Percentiles rank a stretch among this genome's conserved stretches.
Evolutionary conservation across 2,329 filamentous ascomycete species (phyloP).

Genomic region (Cladosporium austrohemisphaericum): DNA sequence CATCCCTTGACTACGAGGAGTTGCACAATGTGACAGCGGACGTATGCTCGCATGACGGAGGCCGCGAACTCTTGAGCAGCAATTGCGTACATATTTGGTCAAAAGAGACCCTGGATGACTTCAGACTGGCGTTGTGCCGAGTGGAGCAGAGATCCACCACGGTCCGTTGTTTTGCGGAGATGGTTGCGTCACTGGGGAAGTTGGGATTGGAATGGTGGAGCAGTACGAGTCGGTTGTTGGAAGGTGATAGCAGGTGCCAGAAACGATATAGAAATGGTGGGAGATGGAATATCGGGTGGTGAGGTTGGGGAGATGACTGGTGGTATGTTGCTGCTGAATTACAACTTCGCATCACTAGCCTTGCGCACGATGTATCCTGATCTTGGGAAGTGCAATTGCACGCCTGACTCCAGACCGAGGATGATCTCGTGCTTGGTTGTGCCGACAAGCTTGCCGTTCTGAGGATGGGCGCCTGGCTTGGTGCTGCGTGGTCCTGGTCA

Average conservation of each 20-base stretch:
- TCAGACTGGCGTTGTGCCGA: neutral
- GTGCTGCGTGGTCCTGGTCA: conserved; percentile 15
- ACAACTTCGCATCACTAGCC: neutral
- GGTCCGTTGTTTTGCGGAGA: neutral
- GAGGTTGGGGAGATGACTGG: no score
- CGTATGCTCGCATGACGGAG: conserved; percentile 4
- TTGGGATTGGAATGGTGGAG: no score
- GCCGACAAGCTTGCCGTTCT: conserved; percentile 29
- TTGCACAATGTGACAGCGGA: neutral
- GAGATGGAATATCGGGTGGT: no score
- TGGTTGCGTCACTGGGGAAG: no score
- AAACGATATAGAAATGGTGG: no score
- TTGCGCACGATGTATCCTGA: conserved; percentile 35
- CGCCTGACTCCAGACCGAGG: conserved; percentile 27
- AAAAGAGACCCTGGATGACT: conserved; percentile 12
- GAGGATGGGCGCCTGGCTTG: conserved; percentile 25
- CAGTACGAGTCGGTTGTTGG: no score
- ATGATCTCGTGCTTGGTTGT: conserved; percentile 26
- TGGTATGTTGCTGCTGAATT: neutral
- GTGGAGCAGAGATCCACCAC: neutral
- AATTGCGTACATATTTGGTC: neutral
- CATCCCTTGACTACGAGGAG: no score
- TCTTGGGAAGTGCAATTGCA: conserved; percentile 37
- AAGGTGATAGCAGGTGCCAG: no score
- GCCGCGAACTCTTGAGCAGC: neutral